Evolutionary conservation across 1,139 yeast species (phyloP), one percentile per base, ranked within the genome.

Genomic region (Hyphopichia wangnamkhiaoensis): DNA sequence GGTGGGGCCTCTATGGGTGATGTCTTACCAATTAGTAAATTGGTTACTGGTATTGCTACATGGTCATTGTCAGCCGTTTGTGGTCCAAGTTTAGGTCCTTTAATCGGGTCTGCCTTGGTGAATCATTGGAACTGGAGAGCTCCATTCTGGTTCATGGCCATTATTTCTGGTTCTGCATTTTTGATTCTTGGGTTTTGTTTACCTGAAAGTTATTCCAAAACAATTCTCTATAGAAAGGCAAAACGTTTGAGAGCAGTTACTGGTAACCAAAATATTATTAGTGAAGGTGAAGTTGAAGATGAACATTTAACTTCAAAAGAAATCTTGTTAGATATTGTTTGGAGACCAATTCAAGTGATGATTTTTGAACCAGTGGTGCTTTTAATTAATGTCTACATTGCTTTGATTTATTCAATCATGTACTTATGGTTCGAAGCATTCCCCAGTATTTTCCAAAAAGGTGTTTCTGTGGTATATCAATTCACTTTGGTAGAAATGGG

Each of bases 121-220:
- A 54, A 52, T 10, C 50, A 49, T 34, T 47, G 52, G 9, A 58
- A 43, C 24, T 75, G 79, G 79, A 61, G 78, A 53, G 63, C 72
- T 65, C 60, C 70, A 4, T 71, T 70, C 44, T 74, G 79, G 79
- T 61, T 72, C 35, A 45, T 65, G 48, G 44, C 62, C 29, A 63
- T 75, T 37, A 41, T 69, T 15, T 53, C 71, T 35, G 76, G 65
- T 10, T 35, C 63, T 2, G 39, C 68, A 1, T 54, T 71, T 5
- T 9, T 64, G 1, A 16, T 72, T 0, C 53, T 76, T 39, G 32
- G 56, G 3, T 52, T 65, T 33, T 54, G 69, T 31, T 57, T 79
- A 27, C 81, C 82, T 0, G 86, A 81, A 56, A 74, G 84, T 6
- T 72, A 63, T 33, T 69, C 56, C 15, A 65, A 64, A 26, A 71